Base-by-base conservation (phyloP, 495 filamentous ascomycete genomes). In the Podospora pseudopauciseta region DNA sequence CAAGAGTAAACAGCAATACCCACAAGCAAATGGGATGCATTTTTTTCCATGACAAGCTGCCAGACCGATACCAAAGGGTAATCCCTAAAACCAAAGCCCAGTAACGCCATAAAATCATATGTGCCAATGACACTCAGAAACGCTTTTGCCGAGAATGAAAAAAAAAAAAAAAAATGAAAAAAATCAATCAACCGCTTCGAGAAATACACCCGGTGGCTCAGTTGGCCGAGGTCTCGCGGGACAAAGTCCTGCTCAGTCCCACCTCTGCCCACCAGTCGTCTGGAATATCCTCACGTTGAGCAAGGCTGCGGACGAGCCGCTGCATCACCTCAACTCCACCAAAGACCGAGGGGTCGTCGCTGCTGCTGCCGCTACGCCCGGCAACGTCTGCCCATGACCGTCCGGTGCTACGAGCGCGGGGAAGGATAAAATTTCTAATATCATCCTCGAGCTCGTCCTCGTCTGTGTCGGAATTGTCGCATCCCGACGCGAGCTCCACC, bases 261-360 rank as follows among this genome's bases (percentile, higher is more conserved):
- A 86, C 89, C 69, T 86, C 85, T 60, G 85, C 86, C 91, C 91
- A 94, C 88, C 88, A 92, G 62, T 89, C 85, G 60, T 92, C 90
- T 0, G 90, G 89, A 68, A 93, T 87, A 72, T 92, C 89, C 71
- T 89, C 84, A 9, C 90, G 80, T 11, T 86, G 81, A 60, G 87
- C 85, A 68, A 93, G 82, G 32, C 86, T 82, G 69, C 87, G 83
- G 65, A 93, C 80, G 23, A 94, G 87, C 34, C 84, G 81, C 70
- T 89, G 88, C 87, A 92, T 88, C 53, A 86, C 85, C 5, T 80
- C 83, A 49, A 90, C 78, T 72, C 87, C 86, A 30, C 80, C 79
- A 1, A 76, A 20, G 4, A 73, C 39, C 57, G 73, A 68, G 60
- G 74, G 55, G 4, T 71, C 66, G 6, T 80, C 81, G 6, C 70